Evolutionary conservation across 352 stramenopile genomes (phyloP).

Genomic region (Phytopythium delawarense): DNA sequence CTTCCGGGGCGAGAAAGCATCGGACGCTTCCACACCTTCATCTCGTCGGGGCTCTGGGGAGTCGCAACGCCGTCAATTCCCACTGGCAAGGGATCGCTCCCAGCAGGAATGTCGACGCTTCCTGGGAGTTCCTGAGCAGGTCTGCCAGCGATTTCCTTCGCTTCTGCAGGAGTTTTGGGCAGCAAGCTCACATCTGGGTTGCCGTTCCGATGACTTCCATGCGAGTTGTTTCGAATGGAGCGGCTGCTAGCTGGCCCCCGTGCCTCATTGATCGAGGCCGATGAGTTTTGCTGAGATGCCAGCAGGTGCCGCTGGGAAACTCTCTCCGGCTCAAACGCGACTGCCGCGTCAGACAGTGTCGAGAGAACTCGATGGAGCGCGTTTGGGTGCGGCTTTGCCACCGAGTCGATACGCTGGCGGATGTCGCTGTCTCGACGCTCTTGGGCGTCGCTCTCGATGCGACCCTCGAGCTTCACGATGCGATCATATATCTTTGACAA

Average conservation of each 20-base stretch:
- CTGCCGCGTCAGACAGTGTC: not conserved
- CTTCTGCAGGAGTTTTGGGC: not conserved
- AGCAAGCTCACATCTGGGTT: conserved; percentile 6
- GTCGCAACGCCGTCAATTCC: conserved; percentile 18
- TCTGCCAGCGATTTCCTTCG: not conserved
- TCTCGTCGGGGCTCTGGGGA: conserved; percentile 22
- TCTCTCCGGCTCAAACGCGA: conserved; percentile 57
- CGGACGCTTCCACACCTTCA: conserved; percentile 30
- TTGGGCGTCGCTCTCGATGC: conserved; percentile 39
- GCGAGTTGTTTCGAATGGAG: not conserved
- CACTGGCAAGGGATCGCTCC: not conserved
- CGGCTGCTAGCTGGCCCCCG: not conserved
- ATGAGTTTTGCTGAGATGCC: not conserved
- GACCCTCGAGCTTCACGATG: conserved; percentile 39
- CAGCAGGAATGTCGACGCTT: not conserved
- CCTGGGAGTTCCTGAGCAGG: not conserved
- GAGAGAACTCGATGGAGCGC: conserved; percentile 1
- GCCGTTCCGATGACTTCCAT: not conserved
- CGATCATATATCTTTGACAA: conserved; percentile 49
- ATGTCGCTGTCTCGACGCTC: conserved; percentile 50
- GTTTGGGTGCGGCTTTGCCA: not conserved
- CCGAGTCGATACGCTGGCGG: conserved; percentile 20
- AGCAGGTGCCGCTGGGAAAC: conserved; percentile 60
- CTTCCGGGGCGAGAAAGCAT: conserved; percentile 31
- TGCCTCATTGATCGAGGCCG: not conserved